These are phyloP conservation scores for Colletotrichum endophyticum DNA, from an alignment of 2,329 filamentous ascomycete genomes.

Conservation along the genomic window DNA sequence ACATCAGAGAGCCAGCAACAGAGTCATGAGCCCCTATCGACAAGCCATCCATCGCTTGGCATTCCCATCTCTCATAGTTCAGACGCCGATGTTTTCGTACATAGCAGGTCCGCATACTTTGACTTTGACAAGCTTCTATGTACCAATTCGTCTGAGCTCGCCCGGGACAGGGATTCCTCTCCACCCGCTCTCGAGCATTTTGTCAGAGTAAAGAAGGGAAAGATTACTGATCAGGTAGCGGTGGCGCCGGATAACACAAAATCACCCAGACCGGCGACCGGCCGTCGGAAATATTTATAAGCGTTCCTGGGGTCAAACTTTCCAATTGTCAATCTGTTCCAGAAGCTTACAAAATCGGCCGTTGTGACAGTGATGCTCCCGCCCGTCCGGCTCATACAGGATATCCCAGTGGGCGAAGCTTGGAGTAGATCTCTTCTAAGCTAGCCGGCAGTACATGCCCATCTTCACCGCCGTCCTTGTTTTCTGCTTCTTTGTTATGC, in stretches of 20 bases:
- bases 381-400: background rate
- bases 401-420: background rate
- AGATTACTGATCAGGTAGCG: background rate
- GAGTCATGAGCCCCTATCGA: background rate
- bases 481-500: background rate
- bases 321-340: background rate
- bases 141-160: background rate
- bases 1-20: background rate
- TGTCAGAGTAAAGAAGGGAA: background rate
- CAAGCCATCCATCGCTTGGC: background rate
- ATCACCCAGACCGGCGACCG: background rate
- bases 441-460: background rate
- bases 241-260: background rate
- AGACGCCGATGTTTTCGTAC: background rate
- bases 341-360: background rate
- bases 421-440: background rate
- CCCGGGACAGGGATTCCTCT: background rate
- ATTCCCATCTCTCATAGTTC: background rate
- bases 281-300: background rate
- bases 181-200: background rate
- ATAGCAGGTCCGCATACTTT: background rate
- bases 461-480: background rate
- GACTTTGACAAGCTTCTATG: background rate
- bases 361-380: background rate
- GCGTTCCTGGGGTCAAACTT: background rate